phyloP scores from a whole-genome alignment of 345 rosid species.

The Eucalyptus albens region DNA sequence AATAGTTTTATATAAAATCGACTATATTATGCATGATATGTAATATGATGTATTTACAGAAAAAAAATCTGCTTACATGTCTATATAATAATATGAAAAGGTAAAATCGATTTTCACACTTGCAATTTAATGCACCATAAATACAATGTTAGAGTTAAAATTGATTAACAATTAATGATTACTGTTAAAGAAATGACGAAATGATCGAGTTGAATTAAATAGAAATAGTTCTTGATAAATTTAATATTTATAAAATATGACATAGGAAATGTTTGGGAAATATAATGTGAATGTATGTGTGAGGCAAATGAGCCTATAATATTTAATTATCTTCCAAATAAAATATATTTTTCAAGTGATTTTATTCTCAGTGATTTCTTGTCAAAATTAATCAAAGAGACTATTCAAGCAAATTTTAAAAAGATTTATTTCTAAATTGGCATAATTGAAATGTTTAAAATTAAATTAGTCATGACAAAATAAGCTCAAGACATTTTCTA shows the following conservation, averaged over 20 bases:
- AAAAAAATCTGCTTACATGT: neutral
- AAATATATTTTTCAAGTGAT: neutral
- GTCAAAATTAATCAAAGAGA: neutral
- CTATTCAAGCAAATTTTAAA: neutral
- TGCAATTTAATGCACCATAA: neutral
- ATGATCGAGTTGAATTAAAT: neutral
- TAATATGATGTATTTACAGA: neutral
- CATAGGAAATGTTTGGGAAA: neutral
- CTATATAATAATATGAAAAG: neutral
- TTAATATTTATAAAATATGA: neutral
- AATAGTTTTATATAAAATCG: neutral
- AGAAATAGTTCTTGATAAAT: neutral
- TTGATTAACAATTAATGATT: neutral
- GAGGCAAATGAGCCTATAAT: neutral
- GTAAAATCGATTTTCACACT: neutral
- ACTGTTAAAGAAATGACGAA: neutral
- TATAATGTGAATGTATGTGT: neutral
- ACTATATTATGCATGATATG: neutral
- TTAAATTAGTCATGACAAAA: fast-evolving
- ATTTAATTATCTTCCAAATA: neutral
- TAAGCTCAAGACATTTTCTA: neutral
- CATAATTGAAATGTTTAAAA: neutral
- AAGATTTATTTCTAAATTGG: fast-evolving
- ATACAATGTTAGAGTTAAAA: neutral
- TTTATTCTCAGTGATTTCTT: fast-evolving